Evolutionary conservation across 306 rosid genomes (phyloP).

Genomic region (Cicer cuneatum): DNA sequence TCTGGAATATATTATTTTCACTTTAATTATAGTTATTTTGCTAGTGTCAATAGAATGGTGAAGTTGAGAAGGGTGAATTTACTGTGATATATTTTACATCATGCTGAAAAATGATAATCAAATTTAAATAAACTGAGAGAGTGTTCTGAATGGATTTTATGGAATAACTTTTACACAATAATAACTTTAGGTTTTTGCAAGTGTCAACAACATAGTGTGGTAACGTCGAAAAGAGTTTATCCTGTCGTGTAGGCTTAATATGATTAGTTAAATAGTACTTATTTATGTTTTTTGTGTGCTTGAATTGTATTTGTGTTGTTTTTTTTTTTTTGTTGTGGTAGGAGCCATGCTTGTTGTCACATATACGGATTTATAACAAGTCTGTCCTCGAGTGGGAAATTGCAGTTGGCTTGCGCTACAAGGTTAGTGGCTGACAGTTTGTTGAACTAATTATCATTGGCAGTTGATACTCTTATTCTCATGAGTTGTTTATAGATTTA

Average conservation of each 20-base stretch:
- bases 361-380: slow-evolving; percentile 87
- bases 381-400: slow-evolving; percentile 98
- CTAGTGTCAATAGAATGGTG: neutral
- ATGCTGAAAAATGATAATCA: neutral
- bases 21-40: neutral
- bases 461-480: neutral
- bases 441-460: slow-evolving; percentile 8
- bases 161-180: neutral
- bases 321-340: slow-evolving; percentile 39
- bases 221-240: slow-evolving; percentile 11
- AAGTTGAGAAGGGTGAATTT: slow-evolving; percentile 6
- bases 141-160: neutral
- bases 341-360: slow-evolving; percentile 92
- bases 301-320: slow-evolving; percentile 19
- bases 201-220: neutral
- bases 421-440: slow-evolving; percentile 59
- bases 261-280: neutral
- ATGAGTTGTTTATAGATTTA: slow-evolving; percentile 1
- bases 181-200: neutral
- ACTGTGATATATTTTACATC: neutral
- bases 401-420: slow-evolving; percentile 90
- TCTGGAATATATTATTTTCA: neutral
- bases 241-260: neutral
- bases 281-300: neutral
- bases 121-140: neutral